Conservation (phyloP, 2,329 filamentous ascomycete genomes). For the Nakataea oryzae region DNA sequence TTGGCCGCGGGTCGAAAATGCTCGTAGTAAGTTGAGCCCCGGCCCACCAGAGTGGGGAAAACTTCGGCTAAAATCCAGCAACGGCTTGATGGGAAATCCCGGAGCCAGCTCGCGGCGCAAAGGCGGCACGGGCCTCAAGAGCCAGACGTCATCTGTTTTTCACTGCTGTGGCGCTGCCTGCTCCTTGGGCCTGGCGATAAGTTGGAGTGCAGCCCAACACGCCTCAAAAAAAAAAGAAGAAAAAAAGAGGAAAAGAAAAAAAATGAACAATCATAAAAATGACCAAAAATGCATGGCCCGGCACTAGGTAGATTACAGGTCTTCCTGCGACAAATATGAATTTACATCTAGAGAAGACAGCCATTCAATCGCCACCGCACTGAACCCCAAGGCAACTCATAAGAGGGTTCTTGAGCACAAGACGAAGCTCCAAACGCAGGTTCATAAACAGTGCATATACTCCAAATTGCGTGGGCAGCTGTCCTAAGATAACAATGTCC, state of each 20-base stretch:
- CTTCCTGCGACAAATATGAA: no score
- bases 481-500: neutral
- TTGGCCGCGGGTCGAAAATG: neutral
- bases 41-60: neutral
- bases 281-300: no score
- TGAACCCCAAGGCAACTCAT: neutral
- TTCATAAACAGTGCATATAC: neutral
- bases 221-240: no score
- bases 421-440: neutral
- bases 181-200: no score
- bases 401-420: neutral
- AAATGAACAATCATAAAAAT: no score
- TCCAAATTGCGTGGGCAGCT: neutral
- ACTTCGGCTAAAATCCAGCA: slow-evolving; percentile 2
- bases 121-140: neutral
- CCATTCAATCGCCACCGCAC: neutral
- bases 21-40: neutral
- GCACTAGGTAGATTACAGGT: no score
- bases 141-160: neutral
- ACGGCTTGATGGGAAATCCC: neutral
- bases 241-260: no score
- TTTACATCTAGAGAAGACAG: no score
- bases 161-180: neutral
- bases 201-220: no score
- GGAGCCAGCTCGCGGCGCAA: neutral